These are phyloP conservation scores for Exidia glandulosa DNA, from an alignment of 768 basidiomycete genomes.

Conservation along the genomic window DNA sequence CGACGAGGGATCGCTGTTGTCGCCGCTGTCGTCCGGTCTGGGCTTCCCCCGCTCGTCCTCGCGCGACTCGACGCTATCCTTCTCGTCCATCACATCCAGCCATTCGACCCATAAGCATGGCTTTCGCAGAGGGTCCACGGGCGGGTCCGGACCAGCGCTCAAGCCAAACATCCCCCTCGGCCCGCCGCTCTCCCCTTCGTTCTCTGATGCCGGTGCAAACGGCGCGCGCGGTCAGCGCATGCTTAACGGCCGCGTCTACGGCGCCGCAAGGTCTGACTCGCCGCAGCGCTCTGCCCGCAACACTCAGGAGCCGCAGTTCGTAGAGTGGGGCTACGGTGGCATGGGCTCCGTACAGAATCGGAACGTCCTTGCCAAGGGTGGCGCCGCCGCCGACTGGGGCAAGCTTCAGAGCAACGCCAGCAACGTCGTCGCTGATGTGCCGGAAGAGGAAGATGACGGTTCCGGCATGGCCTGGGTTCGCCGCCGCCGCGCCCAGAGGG, in stretches of 20 bases:
- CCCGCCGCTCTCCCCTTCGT: constrained; percentile 10
- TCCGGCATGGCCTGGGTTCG: constrained; percentile 82
- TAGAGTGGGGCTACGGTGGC: constrained; percentile 87
- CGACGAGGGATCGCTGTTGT: constrained; percentile 19
- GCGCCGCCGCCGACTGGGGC: constrained; percentile 25
- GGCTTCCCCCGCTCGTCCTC: not conserved
- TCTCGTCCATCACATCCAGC: not conserved
- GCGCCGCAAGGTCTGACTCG: constrained; percentile 18
- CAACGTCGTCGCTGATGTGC: constrained; percentile 11
- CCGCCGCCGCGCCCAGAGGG: constrained; percentile 42
- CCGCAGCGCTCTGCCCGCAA: constrained; percentile 4
- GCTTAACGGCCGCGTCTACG: constrained; percentile 83
- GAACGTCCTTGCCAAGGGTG: constrained; percentile 13
- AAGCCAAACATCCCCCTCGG: constrained; percentile 2
- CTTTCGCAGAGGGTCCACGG: not conserved
- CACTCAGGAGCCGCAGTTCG: constrained; percentile 68
- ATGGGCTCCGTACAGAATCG: constrained; percentile 47
- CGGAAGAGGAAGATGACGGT: constrained; percentile 63
- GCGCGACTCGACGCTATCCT: not conserved
- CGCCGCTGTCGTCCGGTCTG: constrained; percentile 16
- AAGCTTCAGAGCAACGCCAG: constrained; percentile 22
- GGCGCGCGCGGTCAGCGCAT: constrained; percentile 42
- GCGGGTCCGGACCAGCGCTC: not conserved
- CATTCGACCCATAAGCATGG: not conserved
- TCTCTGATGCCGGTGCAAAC: too few relatives aligned